phyloP scores from a whole-genome alignment of 2,329 filamentous ascomycete genomes.

The Epichloe aotearoae region DNA sequence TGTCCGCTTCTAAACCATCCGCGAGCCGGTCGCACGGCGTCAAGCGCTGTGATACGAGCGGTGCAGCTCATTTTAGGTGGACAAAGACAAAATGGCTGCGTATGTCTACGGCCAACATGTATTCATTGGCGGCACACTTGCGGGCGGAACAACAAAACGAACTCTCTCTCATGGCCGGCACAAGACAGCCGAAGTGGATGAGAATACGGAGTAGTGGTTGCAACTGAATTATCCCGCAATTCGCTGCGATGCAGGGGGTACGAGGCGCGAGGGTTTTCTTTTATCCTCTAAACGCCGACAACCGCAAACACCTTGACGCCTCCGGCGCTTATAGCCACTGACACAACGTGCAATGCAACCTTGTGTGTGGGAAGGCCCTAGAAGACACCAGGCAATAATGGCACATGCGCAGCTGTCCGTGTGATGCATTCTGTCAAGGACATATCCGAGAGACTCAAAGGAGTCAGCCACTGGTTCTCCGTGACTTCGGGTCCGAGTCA shows the following conservation, averaged over 20 bases:
- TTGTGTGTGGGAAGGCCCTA: too few relatives aligned
- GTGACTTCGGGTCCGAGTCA: constrained; percentile 4
- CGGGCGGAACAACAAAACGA: too few relatives aligned
- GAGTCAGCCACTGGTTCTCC: neutral
- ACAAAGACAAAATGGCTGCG: too few relatives aligned
- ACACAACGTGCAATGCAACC: neutral
- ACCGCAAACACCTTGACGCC: neutral
- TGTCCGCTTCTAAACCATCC: too few relatives aligned
- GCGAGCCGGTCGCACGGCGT: too few relatives aligned
- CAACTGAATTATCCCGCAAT: neutral
- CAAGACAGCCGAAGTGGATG: neutral
- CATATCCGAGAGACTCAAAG: neutral
- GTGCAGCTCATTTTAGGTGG: too few relatives aligned
- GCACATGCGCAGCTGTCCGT: neutral
- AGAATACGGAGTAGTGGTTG: neutral
- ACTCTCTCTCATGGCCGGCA: neutral
- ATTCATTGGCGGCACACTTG: too few relatives aligned
- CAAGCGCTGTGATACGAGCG: too few relatives aligned
- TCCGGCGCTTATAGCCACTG: neutral
- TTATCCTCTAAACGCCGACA: neutral
- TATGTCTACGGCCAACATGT: too few relatives aligned
- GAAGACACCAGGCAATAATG: neutral
- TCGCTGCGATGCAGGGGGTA: neutral
- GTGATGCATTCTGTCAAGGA: neutral
- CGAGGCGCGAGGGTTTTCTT: neutral